Percentiles rank a stretch among this genome's conserved stretches.
phyloP scores from a whole-genome alignment of 2,329 filamentous ascomycete species.

The Laburnicola sp. region DNA sequence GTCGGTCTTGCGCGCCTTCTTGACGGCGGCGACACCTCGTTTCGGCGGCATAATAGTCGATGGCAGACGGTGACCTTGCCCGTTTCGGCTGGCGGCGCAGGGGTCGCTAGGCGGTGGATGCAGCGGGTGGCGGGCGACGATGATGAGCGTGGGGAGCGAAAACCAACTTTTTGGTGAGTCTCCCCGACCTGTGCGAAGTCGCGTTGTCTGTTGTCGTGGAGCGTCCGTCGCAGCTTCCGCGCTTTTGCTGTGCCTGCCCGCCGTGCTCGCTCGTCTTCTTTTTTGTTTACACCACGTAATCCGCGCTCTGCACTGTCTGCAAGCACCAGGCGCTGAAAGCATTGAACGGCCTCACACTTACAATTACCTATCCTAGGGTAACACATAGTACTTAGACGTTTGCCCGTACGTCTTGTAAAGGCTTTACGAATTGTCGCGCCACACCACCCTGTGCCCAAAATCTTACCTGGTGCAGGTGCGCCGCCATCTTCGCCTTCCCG shows the following conservation, averaged over 20 bases:
- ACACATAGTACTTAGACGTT: too few relatives aligned
- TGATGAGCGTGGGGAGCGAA: conserved; percentile 26
- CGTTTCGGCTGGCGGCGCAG: conserved; percentile 9
- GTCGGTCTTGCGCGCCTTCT: conserved; percentile 15
- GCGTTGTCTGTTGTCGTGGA: background rate
- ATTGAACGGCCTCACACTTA: too few relatives aligned
- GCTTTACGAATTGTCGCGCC: too few relatives aligned
- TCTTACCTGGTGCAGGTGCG: too few relatives aligned
- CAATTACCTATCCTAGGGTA: too few relatives aligned
- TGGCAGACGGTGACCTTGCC: conserved; percentile 7
- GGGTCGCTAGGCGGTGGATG: conserved; percentile 20
- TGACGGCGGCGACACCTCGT: conserved; percentile 27
- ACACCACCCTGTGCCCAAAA: too few relatives aligned
- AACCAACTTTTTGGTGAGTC: background rate
- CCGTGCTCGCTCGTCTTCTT: background rate
- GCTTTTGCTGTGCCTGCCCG: background rate
- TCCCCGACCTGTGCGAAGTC: background rate
- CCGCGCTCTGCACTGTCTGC: background rate
- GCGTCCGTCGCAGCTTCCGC: background rate
- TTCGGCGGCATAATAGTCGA: conserved; percentile 23
- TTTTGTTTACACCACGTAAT: conserved; percentile 4
- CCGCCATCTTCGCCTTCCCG: conserved; percentile 23
- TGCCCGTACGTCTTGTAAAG: too few relatives aligned
- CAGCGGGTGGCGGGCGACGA: conserved; percentile 27
- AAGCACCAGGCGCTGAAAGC: too few relatives aligned